Evolutionary conservation across 495 filamentous ascomycete genomes (phyloP).

Genomic region (Ascodesmis nigricans): DNA sequence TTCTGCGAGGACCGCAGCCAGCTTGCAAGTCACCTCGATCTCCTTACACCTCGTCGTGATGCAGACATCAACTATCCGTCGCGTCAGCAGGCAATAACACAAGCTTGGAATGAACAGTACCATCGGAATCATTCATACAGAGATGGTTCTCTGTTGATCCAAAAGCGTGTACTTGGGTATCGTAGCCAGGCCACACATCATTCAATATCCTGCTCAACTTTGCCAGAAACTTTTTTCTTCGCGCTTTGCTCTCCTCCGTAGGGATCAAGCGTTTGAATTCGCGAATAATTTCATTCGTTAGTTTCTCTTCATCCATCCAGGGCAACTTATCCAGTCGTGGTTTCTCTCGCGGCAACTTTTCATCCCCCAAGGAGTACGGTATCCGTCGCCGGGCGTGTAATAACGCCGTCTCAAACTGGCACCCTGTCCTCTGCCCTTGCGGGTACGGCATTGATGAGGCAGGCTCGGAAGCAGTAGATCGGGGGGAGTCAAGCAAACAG

Average conservation of each 20-base stretch:
- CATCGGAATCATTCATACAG: constrained; percentile 90
- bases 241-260: constrained; percentile 51
- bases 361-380: constrained; percentile 70
- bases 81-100: neutral
- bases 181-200: constrained; percentile 69
- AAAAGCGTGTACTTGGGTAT: constrained; percentile 83
- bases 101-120: constrained; percentile 27
- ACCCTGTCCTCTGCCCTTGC: constrained; percentile 35
- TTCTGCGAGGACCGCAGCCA: constrained; percentile 62
- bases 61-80: constrained; percentile 71
- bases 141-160: constrained; percentile 90
- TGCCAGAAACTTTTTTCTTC: constrained; percentile 49
- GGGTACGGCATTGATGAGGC: constrained; percentile 42
- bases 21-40: constrained; percentile 64
- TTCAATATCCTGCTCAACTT: constrained; percentile 79
- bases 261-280: constrained; percentile 72
- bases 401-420: constrained; percentile 65
- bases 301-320: constrained; percentile 50
- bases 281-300: constrained; percentile 60
- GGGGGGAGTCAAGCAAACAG: constrained; percentile 56
- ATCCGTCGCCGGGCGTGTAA: constrained; percentile 56
- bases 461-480: constrained; percentile 75
- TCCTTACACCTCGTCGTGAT: constrained; percentile 76
- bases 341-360: constrained; percentile 46
- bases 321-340: constrained; percentile 43